phyloP scores from a whole-genome alignment of 2,329 filamentous ascomycete genomes.

The Colletotrichum echinochloae region DNA sequence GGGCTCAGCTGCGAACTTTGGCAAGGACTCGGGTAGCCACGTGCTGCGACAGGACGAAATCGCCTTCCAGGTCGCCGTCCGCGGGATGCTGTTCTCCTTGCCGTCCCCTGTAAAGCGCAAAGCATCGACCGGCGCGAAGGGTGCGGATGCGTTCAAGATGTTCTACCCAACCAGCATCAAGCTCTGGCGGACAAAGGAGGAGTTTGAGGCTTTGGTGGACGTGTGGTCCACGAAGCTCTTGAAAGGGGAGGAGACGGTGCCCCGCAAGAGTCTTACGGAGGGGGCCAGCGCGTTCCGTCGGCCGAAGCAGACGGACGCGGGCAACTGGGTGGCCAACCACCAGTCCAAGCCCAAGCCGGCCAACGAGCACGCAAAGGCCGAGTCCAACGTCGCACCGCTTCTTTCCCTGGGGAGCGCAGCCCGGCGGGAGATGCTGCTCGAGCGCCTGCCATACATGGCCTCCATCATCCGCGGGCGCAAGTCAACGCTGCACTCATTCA shows the following conservation, averaged over 20 bases:
- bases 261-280: slow-evolving; percentile 55
- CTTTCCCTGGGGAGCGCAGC: slow-evolving; percentile 74
- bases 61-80: slow-evolving; percentile 89
- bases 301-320: slow-evolving; percentile 48
- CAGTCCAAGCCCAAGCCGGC: slow-evolving; percentile 35
- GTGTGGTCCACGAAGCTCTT: slow-evolving; percentile 73
- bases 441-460: slow-evolving; percentile 87
- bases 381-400: slow-evolving; percentile 51
- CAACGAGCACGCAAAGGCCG: slow-evolving; percentile 21
- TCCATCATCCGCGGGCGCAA: slow-evolving; percentile 67
- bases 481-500: slow-evolving; percentile 50
- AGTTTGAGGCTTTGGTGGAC: slow-evolving; percentile 80
- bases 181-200: slow-evolving; percentile 85
- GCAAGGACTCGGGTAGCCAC: slow-evolving; percentile 74
- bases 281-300: slow-evolving; percentile 63
- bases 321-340: slow-evolving; percentile 45
- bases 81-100: slow-evolving; percentile 86
- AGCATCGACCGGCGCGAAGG: slow-evolving; percentile 57
- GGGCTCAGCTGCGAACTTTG: slow-evolving; percentile 63
- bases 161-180: slow-evolving; percentile 89
- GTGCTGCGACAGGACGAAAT: slow-evolving; percentile 92
- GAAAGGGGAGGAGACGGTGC: slow-evolving; percentile 60
- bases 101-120: slow-evolving; percentile 87
- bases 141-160: slow-evolving; percentile 83
- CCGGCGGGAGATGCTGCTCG: slow-evolving; percentile 80